Base-by-base conservation (phyloP, 306 rosid species). In the Rosa rugosa region DNA sequence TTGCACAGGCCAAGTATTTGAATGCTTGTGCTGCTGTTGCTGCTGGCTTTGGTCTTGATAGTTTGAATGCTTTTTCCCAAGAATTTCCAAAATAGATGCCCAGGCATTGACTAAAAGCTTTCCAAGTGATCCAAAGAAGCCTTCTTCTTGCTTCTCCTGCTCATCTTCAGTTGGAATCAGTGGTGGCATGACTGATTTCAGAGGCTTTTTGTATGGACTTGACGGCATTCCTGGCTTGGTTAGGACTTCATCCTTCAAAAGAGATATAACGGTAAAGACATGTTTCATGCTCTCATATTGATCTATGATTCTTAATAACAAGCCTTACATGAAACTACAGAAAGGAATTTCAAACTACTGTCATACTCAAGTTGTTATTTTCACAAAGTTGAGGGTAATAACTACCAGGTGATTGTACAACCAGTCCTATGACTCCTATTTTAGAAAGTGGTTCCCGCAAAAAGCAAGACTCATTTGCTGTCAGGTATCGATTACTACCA, bases 81-180 rank as follows among this genome's bases (percentile, higher is more conserved):
- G 77, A 75, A 94, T 90, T 81, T 94, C 97, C 80, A 83, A 79
- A 56, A 75, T 56, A 51, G 86, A 88, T 23, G 86, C 81, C 68
- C 89, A 85, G 0, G 90, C 60, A 36, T 86, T 89, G 44, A 86
- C 79, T 42, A 93, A 84, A 81, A 93, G 97, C 90, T 85, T 91
- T 47, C 87, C 92, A 2, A 91, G 85, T 75, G 97, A 93, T 81
- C 92, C 95, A 49, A 93, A 71, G 88, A 91, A 90, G 22, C 93
- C 83, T 82, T 93, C 98, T 85, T 93, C 98, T 76, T 85, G 97
- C 86, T 90, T 88, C 38, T 91, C 93, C 45, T 77, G 88, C 79
- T 93, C 92, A 73, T 82, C 90, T 73, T 81, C 97, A 4, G 90
- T 77, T 44, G 95, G 95, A 84, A 90, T 93, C 79, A 93, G 84